Conservation (phyloP, 2,329 filamentous ascomycete species). For the Helicocarpus griseus region DNA sequence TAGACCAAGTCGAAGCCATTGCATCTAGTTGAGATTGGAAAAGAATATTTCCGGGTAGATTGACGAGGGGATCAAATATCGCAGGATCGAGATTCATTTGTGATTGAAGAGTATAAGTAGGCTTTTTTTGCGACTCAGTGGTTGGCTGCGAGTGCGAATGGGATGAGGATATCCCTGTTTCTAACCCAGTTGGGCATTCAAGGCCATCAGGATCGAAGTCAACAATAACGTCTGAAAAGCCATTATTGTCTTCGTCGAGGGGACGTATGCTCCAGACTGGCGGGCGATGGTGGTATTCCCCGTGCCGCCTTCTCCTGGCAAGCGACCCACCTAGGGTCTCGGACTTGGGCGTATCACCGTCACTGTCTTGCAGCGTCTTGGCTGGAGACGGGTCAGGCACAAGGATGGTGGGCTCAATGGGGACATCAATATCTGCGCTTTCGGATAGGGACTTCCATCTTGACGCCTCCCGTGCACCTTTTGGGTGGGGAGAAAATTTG, state of each 20-base stretch:
- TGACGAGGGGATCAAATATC: neutral
- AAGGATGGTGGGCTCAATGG: neutral
- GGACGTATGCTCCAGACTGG: constrained; percentile 19
- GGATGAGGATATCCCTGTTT: neutral
- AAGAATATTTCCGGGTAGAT: neutral
- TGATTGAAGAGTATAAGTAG: neutral
- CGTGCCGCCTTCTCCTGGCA: constrained; percentile 19
- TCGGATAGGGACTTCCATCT: neutral
- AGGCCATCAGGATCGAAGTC: constrained; percentile 4
- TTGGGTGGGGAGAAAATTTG: neutral
- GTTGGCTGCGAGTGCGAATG: neutral
- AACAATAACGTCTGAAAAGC: constrained; percentile 1
- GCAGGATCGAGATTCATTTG: neutral
- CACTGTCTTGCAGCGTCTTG: constrained; percentile 9
- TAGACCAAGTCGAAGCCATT: neutral
- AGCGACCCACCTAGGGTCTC: constrained; percentile 16
- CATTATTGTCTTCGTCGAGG: constrained; percentile 1
- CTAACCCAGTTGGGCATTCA: constrained; percentile 8
- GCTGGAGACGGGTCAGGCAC: constrained; percentile 1
- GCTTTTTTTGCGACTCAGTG: neutral
- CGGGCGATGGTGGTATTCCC: constrained; percentile 23
- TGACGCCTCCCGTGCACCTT: neutral
- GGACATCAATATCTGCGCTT: neutral
- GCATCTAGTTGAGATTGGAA: neutral
- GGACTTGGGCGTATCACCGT: constrained; percentile 9